Evolutionary conservation across 352 stramenopile genomes (phyloP), one percentile per base, ranked within the genome.

Genomic region (Globisporangium parvum): DNA sequence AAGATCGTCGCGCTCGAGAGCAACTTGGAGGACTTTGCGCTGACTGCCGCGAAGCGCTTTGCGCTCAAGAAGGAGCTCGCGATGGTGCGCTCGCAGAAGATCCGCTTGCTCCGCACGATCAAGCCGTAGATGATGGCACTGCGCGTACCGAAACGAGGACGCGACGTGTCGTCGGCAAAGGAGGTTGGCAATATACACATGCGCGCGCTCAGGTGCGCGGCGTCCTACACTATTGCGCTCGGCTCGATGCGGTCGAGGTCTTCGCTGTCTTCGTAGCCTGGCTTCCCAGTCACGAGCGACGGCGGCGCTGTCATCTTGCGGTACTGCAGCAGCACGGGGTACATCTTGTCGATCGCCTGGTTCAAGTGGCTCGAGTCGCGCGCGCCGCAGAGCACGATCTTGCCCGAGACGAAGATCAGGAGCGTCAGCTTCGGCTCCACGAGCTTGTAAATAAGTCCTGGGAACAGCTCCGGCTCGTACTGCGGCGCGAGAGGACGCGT

Each of bases 381-480:
- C 42, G 24, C 59, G 0, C 77, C 96, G 66, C 99, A 99, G 17
- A 99, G 96, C 21, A 99, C 96, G 37, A 99, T 85, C 69, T 99
- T 99, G 33, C 97, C 97, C 23, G 88, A 98, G 12, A 99, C 97
- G 72, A 99, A 99, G 59, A 99, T 98, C 26, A 99, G 66, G 23
- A 99, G 71, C n/a, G 98, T 98, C n/a, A 98, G 85, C 66, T 98
- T 97, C 23, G 97, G 96, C 51, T 90, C 80, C 3, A 98, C 71
- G 69, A 99, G 87, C 47, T 97, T 88, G 80, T 99, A 99, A 64
- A 99, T 98, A 21, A 99, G 78, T 10, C 97, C 97, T 11, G 97
- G 95, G 73, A 99, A 99, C n/a, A 99, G 74, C 65, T 99, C 97
- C 0, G 97, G 97, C 62, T 99, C 97, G 70, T 99, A 99, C 75